Percentiles rank a stretch among this genome's conserved stretches.
These are phyloP conservation scores for Trichothecium roseum DNA, from an alignment of 2,329 filamentous ascomycete species.

Conservation along the genomic window DNA sequence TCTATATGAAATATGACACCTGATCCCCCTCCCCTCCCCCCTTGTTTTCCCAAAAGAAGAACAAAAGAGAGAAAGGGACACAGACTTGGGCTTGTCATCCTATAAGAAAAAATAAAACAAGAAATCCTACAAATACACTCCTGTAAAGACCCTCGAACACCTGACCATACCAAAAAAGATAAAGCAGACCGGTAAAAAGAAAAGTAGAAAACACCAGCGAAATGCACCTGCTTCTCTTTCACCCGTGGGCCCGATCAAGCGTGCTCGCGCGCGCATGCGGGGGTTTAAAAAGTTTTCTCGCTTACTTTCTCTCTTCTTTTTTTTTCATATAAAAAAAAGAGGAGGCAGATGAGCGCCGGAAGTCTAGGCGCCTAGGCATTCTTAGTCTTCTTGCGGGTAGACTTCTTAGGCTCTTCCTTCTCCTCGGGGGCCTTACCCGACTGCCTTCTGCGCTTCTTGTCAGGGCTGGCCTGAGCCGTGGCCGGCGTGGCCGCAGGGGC, in stretches of 20 bases:
- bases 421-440: constrained; percentile 36
- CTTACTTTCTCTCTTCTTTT: neutral
- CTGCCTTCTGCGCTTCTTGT: constrained; percentile 52
- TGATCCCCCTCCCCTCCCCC: too few relatives aligned
- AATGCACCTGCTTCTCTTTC: neutral
- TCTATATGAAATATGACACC: too few relatives aligned
- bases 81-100: too few relatives aligned
- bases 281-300: too few relatives aligned
- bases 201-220: neutral
- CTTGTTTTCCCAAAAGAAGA: neutral
- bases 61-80: too few relatives aligned
- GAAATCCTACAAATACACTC: neutral
- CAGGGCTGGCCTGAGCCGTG: constrained; percentile 40
- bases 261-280: neutral
- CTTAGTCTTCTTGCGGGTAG: constrained; percentile 47
- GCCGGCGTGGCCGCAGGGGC: constrained; percentile 22
- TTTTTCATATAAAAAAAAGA: neutral
- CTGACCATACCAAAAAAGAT: neutral
- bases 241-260: neutral
- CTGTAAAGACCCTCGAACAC: neutral
- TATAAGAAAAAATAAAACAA: too few relatives aligned
- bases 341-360: neutral
- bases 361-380: constrained; percentile 10
- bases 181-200: constrained; percentile 1
- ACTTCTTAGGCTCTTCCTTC: constrained; percentile 50